Evolutionary conservation across 768 basidiomycete genomes (phyloP).

Genomic region (Coprinopsis sp.): DNA sequence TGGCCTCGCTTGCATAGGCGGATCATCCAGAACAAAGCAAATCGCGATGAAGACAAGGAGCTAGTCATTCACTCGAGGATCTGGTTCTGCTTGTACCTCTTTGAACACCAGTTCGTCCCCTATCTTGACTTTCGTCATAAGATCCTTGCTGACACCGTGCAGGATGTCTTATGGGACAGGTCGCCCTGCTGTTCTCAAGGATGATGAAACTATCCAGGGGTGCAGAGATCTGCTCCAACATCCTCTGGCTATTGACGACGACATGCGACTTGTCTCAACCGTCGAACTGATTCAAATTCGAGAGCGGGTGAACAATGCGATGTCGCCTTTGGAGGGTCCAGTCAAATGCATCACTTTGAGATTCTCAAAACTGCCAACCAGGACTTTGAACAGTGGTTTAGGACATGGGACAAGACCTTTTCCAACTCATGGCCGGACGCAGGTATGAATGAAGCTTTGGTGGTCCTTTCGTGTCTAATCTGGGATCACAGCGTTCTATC

Average conservation of each 20-base stretch:
- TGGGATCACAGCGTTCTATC: conserved; percentile 68
- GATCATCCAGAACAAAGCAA: conserved; percentile 65
- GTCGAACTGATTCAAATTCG: conserved; percentile 90
- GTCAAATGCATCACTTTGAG: conserved; percentile 64
- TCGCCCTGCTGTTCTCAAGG: conserved; percentile 86
- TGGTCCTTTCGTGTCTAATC: conserved; percentile 2
- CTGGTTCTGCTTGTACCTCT: conserved; percentile 92
- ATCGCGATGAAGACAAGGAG: conserved; percentile 62
- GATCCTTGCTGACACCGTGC: neutral
- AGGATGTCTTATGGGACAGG: conserved; percentile 95
- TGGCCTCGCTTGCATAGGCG: conserved; percentile 79
- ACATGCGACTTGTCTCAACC: conserved; percentile 91
- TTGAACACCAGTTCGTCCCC: conserved; percentile 80
- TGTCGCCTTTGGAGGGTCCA: conserved; percentile 75
- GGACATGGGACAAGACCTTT: conserved; percentile 73
- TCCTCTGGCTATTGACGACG: conserved; percentile 86
- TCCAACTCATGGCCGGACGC: conserved; percentile 82
- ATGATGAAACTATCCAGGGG: conserved; percentile 86
- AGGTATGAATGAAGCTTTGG: conserved; percentile 45
- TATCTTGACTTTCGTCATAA: neutral
- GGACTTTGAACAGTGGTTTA: conserved; percentile 81
- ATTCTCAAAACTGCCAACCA: conserved; percentile 68
- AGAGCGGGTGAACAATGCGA: conserved; percentile 77
- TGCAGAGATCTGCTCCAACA: conserved; percentile 79
- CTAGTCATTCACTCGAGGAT: conserved; percentile 79